Evolutionary conservation across 768 basidiomycete genomes (phyloP).

Genomic region (Boletus vermiculosoides): DNA sequence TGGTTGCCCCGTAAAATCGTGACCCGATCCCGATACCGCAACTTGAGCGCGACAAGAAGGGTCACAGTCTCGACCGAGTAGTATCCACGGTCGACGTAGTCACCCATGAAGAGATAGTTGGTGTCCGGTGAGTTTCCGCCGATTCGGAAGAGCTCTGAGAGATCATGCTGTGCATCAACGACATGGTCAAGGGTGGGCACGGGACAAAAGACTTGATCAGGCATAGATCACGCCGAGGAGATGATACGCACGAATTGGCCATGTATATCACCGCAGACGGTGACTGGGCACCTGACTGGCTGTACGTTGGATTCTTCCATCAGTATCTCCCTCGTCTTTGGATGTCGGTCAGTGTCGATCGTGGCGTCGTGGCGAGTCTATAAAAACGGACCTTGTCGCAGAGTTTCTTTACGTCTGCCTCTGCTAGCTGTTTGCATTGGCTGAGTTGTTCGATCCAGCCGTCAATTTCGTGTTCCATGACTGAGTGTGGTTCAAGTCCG

Average conservation of each 20-base stretch:
- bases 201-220: constrained; percentile 23
- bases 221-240: constrained; percentile 18
- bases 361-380: background rate
- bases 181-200: constrained; percentile 8
- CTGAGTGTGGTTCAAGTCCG: constrained; percentile 14
- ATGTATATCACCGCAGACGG: constrained; percentile 99
- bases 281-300: constrained; percentile 97
- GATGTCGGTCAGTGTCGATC: constrained; percentile 20
- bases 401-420: constrained; percentile 93
- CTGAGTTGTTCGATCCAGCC: constrained; percentile 95
- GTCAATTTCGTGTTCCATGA: constrained; percentile 78
- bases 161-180: constrained; percentile 75
- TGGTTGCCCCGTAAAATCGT: constrained; percentile 98
- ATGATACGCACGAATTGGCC: constrained; percentile 91
- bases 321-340: constrained; percentile 93
- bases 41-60: constrained; percentile 92
- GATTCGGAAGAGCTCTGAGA: constrained; percentile 97
- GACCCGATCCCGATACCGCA: constrained; percentile 96
- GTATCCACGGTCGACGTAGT: constrained; percentile 99
- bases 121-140: constrained; percentile 99
- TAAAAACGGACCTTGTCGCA: constrained; percentile 85
- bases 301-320: constrained; percentile 99
- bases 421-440: constrained; percentile 95
- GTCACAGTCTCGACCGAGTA: constrained; percentile 99
- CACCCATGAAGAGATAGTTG: constrained; percentile 99